phyloP scores from a whole-genome alignment of 2,329 filamentous ascomycete genomes.

The Fusarium fujikuroi region DNA sequence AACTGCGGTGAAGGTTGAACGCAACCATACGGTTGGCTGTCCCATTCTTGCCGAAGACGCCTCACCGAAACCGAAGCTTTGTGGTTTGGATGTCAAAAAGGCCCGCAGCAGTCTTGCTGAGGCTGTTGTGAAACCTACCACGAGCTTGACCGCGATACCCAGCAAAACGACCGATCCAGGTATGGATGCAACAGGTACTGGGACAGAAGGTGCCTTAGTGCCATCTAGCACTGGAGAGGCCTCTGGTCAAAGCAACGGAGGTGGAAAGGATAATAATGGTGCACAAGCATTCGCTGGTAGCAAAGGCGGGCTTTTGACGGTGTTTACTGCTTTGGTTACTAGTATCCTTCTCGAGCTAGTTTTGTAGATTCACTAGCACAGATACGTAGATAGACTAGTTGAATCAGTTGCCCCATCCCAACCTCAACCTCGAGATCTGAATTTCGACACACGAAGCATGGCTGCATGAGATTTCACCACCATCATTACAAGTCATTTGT shows the following conservation, averaged over 20 bases:
- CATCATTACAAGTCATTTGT: neutral
- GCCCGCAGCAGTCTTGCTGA: slow-evolving; percentile 16
- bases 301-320: neutral
- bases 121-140: slow-evolving; percentile 24
- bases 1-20: slow-evolving; percentile 15
- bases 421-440: neutral
- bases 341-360: neutral
- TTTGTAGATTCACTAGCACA: neutral
- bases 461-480: neutral
- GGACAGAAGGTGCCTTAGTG: neutral
- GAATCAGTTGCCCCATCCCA: neutral
- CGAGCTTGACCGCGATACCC: slow-evolving; percentile 9
- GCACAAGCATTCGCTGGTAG: neutral
- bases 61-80: slow-evolving; percentile 22
- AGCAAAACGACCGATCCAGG: slow-evolving; percentile 3
- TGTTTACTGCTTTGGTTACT: neutral
- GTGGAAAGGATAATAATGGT: neutral
- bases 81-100: slow-evolving; percentile 15
- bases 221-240: slow-evolving; percentile 58
- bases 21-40: slow-evolving; percentile 22
- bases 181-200: slow-evolving; percentile 45
- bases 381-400: neutral
- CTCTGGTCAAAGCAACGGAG: slow-evolving; percentile 57
- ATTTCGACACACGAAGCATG: neutral
- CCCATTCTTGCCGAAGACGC: slow-evolving; percentile 9